phyloP scores from a whole-genome alignment of 768 basidiomycete species.

The Boletus sp. region DNA sequence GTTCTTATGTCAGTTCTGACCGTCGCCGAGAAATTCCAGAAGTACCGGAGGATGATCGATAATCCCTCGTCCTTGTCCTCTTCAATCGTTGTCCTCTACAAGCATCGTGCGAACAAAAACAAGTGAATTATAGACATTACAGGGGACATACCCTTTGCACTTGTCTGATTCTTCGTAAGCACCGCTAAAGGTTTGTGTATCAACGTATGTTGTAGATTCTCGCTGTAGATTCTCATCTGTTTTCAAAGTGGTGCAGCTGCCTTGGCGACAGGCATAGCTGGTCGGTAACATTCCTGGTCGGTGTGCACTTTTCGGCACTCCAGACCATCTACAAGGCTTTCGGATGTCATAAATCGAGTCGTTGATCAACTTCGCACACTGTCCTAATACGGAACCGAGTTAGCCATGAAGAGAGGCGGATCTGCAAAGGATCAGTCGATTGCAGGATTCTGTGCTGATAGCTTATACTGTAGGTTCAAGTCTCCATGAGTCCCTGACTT shows the following conservation, averaged over 20 bases:
- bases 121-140: neutral
- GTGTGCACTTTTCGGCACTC: neutral
- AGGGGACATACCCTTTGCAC: neutral
- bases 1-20: conserved; percentile 2
- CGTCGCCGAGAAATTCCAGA: neutral
- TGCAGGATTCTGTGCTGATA: neutral
- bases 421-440: neutral
- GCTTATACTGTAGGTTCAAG: neutral
- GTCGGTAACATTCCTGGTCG: neutral
- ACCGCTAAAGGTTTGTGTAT: neutral
- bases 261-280: neutral
- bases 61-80: too few species aligned
- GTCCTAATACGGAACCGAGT: neutral
- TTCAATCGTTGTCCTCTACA: neutral
- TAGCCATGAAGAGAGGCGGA: neutral
- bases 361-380: neutral
- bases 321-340: neutral
- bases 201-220: neutral
- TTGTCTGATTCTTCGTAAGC: neutral
- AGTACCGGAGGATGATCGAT: too few species aligned
- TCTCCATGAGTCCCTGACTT: neutral
- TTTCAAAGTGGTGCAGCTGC: neutral
- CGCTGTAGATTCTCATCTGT: neutral
- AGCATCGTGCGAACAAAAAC: too few species aligned
- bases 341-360: neutral